phyloP scores from a whole-genome alignment of 2,329 filamentous ascomycete species.

The Paecilomyces variotii region DNA sequence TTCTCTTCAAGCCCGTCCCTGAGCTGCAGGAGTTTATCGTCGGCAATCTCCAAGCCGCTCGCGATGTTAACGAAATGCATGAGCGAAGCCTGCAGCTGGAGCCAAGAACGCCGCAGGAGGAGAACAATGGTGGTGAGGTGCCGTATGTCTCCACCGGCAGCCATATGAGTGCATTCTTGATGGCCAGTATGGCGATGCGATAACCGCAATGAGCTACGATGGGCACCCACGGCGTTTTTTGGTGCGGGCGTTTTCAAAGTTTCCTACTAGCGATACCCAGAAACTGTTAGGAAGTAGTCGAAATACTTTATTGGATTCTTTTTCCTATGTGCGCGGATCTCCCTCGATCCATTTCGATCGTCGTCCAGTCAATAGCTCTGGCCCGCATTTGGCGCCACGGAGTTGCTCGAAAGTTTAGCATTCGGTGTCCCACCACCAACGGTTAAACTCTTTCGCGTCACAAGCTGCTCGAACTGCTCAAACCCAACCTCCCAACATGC shows the following conservation, averaged over 20 bases:
- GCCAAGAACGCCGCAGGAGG: slow-evolving; percentile 74
- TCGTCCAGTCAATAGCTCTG: neutral
- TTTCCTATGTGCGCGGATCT: neutral
- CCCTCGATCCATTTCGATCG: neutral
- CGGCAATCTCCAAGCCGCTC: slow-evolving; percentile 80
- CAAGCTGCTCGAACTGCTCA: neutral
- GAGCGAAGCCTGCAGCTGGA: slow-evolving; percentile 85
- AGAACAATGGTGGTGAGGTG: slow-evolving; percentile 69
- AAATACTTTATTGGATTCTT: neutral
- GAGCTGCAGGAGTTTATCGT: slow-evolving; percentile 84
- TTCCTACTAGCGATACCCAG: neutral
- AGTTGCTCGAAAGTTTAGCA: neutral
- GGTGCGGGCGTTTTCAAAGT: neutral
- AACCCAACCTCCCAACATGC: neutral
- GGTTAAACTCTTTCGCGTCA: neutral
- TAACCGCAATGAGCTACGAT: neutral
- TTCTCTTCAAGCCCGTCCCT: slow-evolving; percentile 72
- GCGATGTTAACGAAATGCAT: slow-evolving; percentile 95
- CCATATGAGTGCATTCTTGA: slow-evolving; percentile 10
- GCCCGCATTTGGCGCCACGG: neutral
- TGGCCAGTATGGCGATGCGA: slow-evolving; percentile 10
- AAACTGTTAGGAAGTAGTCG: neutral
- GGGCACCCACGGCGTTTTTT: neutral
- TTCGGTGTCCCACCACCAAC: neutral
- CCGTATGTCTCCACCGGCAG: slow-evolving; percentile 8